Conservation (phyloP, 169 alveolate genomes). For the Cryptosporidium xiaoi region DNA sequence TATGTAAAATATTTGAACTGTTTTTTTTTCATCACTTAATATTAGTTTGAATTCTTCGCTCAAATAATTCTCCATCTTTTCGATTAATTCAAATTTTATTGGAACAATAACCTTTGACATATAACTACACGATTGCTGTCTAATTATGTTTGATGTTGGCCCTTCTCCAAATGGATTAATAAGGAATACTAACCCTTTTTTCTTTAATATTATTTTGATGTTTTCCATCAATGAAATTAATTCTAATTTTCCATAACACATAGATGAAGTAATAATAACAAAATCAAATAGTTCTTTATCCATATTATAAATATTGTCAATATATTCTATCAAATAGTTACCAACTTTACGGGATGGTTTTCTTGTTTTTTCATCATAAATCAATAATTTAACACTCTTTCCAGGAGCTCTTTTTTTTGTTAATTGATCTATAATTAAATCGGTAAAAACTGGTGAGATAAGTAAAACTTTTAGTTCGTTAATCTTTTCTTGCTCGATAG, state of each 20-base stretch:
- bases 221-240: conserved; percentile 32
- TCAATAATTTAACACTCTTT: not conserved
- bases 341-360: not conserved
- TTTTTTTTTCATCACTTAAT: conserved; percentile 20
- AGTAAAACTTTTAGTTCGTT: not conserved
- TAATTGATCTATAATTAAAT: conserved; percentile 6
- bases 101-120: conserved; percentile 46
- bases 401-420: not conserved
- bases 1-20: conserved; percentile 4
- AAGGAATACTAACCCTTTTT: conserved; percentile 24
- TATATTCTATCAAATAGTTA: conserved; percentile 7
- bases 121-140: conserved; percentile 46
- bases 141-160: conserved; percentile 22
- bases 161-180: conserved; percentile 67
- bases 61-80: not conserved
- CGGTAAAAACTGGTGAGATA: conserved; percentile 40
- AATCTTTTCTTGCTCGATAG: not conserved
- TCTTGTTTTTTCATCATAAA: conserved; percentile 4
- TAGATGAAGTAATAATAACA: conserved; percentile 21
- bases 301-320: not conserved
- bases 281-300: conserved; percentile 12
- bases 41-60: conserved; percentile 13
- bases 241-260: conserved; percentile 35
- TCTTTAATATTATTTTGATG: conserved; percentile 16
- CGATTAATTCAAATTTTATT: not conserved